Percentiles rank a stretch among this genome's conserved stretches.
Evolutionary conservation across 129 eudicot genomes (phyloP).

Genomic region (Chrysanthemum lavandulifolium): DNA sequence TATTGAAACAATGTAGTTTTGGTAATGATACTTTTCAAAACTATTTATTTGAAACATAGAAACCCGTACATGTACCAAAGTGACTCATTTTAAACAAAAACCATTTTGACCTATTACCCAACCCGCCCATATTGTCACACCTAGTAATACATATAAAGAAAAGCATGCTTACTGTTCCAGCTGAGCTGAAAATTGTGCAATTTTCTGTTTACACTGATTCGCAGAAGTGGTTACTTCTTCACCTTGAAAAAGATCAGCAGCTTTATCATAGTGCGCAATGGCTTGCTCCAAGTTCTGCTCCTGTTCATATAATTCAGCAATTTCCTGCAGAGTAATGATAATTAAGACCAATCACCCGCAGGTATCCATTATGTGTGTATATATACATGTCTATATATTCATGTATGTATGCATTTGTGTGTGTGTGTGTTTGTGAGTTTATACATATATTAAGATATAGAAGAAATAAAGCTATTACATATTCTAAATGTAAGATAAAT

Average conservation of each 20-base stretch:
- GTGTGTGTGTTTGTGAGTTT: too few relatives aligned
- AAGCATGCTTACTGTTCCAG: constrained; percentile 52
- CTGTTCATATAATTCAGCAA: constrained; percentile 68
- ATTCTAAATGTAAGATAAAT: not conserved
- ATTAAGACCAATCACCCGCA: too few relatives aligned
- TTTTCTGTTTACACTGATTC: constrained; percentile 74
- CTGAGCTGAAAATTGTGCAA: constrained; percentile 70
- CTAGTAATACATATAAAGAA: not conserved
- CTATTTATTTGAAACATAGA: too few relatives aligned
- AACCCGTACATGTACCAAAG: too few relatives aligned
- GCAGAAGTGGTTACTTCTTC: constrained; percentile 82
- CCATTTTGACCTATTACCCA: not conserved
- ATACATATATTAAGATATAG: not conserved
- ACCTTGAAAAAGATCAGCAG: constrained; percentile 76
- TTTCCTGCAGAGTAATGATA: constrained; percentile 47
- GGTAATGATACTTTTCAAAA: too few relatives aligned
- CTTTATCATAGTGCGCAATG: constrained; percentile 62
- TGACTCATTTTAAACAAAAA: not conserved
- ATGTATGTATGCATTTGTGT: too few relatives aligned
- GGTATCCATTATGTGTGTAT: too few relatives aligned
- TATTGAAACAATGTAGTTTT: too few relatives aligned
- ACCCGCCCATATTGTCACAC: not conserved
- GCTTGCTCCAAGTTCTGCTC: constrained; percentile 71
- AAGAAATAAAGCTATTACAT: not conserved
- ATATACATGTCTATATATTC: too few relatives aligned